Conservation (phyloP, 192 early-diverging fungal genomes). For the Linderina pennispora region DNA sequence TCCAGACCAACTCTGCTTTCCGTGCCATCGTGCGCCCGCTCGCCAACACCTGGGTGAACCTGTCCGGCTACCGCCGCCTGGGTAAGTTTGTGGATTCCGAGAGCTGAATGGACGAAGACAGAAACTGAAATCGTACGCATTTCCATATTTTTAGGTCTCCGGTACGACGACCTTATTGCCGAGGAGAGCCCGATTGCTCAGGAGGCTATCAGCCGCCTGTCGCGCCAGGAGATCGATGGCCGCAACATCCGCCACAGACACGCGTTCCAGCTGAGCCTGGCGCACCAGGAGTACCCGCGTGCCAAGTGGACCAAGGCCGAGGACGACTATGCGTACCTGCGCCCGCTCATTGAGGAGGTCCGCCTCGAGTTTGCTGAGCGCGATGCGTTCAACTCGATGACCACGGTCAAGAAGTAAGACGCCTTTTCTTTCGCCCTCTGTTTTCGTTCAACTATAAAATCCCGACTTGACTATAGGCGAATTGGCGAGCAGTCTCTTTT, state of each 20-base stretch:
- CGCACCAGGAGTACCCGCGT: slow-evolving; percentile 62
- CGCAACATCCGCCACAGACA: slow-evolving; percentile 76
- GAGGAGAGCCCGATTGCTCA: slow-evolving; percentile 78
- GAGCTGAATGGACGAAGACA: neutral
- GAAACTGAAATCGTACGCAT: neutral
- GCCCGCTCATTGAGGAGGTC: slow-evolving; percentile 74
- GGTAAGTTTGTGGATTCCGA: slow-evolving; percentile 56
- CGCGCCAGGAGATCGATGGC: slow-evolving; percentile 57
- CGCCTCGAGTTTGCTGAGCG: slow-evolving; percentile 73
- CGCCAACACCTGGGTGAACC: slow-evolving; percentile 58
- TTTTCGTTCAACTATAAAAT: no score
- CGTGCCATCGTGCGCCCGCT: slow-evolving; percentile 47
- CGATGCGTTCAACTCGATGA: slow-evolving; percentile 63
- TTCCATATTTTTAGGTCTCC: slow-evolving; percentile 52
- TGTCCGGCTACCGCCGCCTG: slow-evolving; percentile 63
- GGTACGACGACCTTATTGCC: slow-evolving; percentile 84
- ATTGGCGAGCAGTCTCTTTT: no score
- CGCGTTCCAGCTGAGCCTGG: slow-evolving; percentile 69
- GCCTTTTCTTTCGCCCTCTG: neutral
- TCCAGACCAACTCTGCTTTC: slow-evolving; percentile 37
- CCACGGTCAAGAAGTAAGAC: slow-evolving; percentile 26
- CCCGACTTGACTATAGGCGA: no score
- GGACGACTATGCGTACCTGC: slow-evolving; percentile 81
- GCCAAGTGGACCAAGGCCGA: slow-evolving; percentile 71
- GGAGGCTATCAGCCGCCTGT: slow-evolving; percentile 77